phyloP scores from a whole-genome alignment of 352 stramenopile genomes.

The Globisporangium perplexum region DNA sequence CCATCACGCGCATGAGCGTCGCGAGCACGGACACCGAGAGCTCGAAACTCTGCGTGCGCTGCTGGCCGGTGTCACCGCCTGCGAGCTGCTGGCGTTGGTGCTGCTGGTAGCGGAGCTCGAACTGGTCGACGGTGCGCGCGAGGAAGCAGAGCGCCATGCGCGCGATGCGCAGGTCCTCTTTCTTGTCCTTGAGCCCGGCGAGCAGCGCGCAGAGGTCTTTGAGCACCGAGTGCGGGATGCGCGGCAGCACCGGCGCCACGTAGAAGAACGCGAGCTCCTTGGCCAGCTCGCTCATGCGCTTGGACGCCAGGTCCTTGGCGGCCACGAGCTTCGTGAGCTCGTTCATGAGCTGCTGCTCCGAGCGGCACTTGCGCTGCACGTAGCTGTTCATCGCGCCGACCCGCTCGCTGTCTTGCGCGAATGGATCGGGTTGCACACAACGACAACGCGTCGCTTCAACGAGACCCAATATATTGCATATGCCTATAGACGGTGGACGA shows the following conservation, averaged over 20 bases:
- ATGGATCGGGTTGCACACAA: too few species aligned
- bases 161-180: constrained; percentile 68
- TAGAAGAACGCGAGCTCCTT: constrained; percentile 74
- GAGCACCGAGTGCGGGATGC: constrained; percentile 58
- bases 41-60: constrained; percentile 43
- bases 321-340: constrained; percentile 59
- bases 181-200: constrained; percentile 75
- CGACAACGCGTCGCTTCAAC: neutral
- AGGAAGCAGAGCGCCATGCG: constrained; percentile 59
- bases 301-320: constrained; percentile 55
- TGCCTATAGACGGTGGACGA: too few species aligned
- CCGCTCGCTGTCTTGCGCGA: too few species aligned
- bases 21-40: constrained; percentile 32
- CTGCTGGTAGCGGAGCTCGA: constrained; percentile 32
- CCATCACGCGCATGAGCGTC: constrained; percentile 40
- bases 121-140: constrained; percentile 55
- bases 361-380: constrained; percentile 62
- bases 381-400: constrained; percentile 66
- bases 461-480: too few species aligned
- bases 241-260: constrained; percentile 40
- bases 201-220: constrained; percentile 59
- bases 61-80: neutral
- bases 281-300: constrained; percentile 64
- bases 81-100: neutral
- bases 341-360: constrained; percentile 81